Evolutionary conservation across 371 early-diverging fungal species (phyloP).

Genomic region (Lichtheimia corymbifera): DNA sequence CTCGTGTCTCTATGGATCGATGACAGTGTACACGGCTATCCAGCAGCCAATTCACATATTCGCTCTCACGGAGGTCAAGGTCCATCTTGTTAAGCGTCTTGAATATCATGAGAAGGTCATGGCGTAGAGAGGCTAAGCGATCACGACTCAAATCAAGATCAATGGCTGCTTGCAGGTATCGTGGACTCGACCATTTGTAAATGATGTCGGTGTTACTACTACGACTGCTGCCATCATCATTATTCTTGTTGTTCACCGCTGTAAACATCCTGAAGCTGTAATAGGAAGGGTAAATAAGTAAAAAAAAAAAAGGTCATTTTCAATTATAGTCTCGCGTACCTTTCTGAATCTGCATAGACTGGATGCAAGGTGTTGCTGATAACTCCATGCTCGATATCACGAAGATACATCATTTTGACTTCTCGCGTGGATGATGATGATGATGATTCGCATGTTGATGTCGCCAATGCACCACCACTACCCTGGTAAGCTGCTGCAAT

Average conservation of each 20-base stretch:
- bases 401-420: conserved; percentile 43
- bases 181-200: conserved; percentile 21
- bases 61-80: conserved; percentile 41
- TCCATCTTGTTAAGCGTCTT: conserved; percentile 51
- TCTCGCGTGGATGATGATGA: not conserved
- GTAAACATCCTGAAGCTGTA: not conserved
- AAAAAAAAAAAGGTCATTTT: not conserved
- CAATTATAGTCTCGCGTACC: conserved; percentile 14
- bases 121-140: conserved; percentile 46
- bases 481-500: too few species aligned
- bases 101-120: conserved; percentile 48
- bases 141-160: conserved; percentile 49
- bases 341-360: conserved; percentile 24
- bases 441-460: too few species aligned
- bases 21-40: conserved; percentile 30
- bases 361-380: conserved; percentile 16
- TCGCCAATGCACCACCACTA: too few species aligned
- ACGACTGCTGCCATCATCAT: not conserved
- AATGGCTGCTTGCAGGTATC: conserved; percentile 44
- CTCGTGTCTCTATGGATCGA: not conserved
- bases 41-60: conserved; percentile 56
- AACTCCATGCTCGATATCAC: conserved; percentile 48
- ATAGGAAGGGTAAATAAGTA: not conserved
- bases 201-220: not conserved
- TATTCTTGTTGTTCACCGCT: not conserved